These are phyloP conservation scores for Malassezia sympodialis DNA, from an alignment of 1,284 basidiomycete species.

Conservation along the genomic window DNA sequence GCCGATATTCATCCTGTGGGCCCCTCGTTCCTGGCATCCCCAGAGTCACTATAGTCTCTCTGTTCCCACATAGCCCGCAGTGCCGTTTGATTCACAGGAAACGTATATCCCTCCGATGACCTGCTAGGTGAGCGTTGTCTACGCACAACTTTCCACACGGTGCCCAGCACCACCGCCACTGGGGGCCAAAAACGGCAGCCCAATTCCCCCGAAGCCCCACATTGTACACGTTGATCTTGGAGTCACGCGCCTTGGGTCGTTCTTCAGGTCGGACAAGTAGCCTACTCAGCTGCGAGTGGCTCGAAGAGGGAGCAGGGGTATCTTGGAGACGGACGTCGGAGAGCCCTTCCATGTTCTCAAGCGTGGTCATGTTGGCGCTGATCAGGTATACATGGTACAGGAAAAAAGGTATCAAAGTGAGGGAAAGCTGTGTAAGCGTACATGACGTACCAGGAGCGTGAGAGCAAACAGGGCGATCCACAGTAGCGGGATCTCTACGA, in stretches of 20 bases:
- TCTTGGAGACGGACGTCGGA: background rate
- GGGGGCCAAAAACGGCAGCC: slow-evolving; percentile 15
- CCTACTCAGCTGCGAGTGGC: background rate
- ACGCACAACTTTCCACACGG: slow-evolving; percentile 27
- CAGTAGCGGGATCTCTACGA: slow-evolving; percentile 32
- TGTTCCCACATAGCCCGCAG: background rate
- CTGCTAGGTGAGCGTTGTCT: background rate
- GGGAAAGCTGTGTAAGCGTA: slow-evolving; percentile 1
- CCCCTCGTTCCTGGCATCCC: background rate
- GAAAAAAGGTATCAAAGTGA: slow-evolving; percentile 36
- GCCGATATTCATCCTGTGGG: slow-evolving; percentile 12
- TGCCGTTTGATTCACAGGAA: slow-evolving; percentile 2
- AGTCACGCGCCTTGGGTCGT: background rate
- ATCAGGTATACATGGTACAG: slow-evolving; percentile 45
- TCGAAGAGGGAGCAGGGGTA: background rate
- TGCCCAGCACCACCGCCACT: slow-evolving; percentile 28
- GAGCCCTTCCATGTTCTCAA: slow-evolving; percentile 48
- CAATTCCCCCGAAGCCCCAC: slow-evolving; percentile 24
- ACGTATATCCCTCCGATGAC: slow-evolving; percentile 1
- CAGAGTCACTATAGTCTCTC: background rate
- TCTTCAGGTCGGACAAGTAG: background rate
- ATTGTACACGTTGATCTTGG: slow-evolving; percentile 35
- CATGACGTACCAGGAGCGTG: slow-evolving; percentile 4
- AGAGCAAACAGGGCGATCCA: slow-evolving; percentile 42
- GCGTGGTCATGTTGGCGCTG: slow-evolving; percentile 45